Conservation (phyloP, 768 basidiomycete genomes). For the Mycena chlorophos region DNA sequence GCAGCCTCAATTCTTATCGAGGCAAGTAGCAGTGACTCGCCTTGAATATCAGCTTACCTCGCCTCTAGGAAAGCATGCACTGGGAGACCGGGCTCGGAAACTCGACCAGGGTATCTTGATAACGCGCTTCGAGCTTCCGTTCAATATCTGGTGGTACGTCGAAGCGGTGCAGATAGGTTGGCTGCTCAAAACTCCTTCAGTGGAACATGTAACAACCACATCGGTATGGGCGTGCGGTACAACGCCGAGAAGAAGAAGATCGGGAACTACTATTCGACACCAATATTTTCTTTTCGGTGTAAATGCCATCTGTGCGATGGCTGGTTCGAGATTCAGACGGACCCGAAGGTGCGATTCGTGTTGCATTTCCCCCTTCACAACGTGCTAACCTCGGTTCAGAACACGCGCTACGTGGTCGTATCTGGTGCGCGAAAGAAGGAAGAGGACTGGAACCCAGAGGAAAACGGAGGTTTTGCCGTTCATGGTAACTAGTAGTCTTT, state of each 20-base stretch:
- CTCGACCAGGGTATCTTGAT: conserved; percentile 95
- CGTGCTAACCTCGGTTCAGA: conserved; percentile 46
- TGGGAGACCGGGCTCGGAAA: conserved; percentile 92
- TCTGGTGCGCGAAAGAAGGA: conserved; percentile 94
- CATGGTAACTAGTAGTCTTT: conserved; percentile 62
- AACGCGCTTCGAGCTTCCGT: conserved; percentile 92
- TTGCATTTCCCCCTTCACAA: neutral
- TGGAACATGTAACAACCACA: conserved; percentile 91
- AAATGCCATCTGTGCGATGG: conserved; percentile 95
- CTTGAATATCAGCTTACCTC: conserved; percentile 8
- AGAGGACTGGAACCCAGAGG: conserved; percentile 95
- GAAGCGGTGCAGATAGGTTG: neutral
- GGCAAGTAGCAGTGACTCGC: conserved; percentile 31
- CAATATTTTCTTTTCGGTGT: conserved; percentile 93
- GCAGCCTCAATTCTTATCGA: conserved; percentile 59
- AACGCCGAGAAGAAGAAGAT: conserved; percentile 99
- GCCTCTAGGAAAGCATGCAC: conserved; percentile 81
- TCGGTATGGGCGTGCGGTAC: conserved; percentile 99
- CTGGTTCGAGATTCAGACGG: conserved; percentile 99
- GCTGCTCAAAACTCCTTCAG: conserved; percentile 40
- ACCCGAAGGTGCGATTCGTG: conserved; percentile 80
- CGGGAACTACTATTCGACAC: conserved; percentile 91
- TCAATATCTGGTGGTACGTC: conserved; percentile 93
- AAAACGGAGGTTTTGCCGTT: conserved; percentile 89
- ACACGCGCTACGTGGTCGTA: conserved; percentile 90